Percentiles rank a stretch among this genome's conserved stretches.
Conservation (phyloP, 2,329 filamentous ascomycete species). For the Rhynchosporium secalis region DNA sequence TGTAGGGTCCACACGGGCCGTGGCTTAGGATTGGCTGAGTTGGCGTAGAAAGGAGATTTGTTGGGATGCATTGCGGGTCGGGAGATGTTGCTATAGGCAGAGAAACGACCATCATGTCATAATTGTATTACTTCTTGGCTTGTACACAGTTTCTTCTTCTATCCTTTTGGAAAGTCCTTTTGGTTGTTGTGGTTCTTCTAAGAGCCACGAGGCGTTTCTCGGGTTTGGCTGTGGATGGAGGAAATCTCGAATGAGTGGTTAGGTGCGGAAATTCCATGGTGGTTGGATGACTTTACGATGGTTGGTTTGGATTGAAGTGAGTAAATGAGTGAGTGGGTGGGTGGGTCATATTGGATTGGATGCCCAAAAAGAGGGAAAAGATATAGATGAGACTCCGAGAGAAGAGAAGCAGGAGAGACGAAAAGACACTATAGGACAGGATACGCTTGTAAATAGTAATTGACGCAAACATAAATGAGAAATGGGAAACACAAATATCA, state of each 20-base stretch:
- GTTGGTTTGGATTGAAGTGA: background rate
- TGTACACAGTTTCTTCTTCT: no score
- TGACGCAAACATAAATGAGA: background rate
- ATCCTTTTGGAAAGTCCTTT: no score
- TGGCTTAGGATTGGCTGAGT: background rate
- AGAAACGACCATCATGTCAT: no score
- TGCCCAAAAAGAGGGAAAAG: background rate
- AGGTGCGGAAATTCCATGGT: no score
- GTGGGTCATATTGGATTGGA: background rate
- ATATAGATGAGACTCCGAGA: no score
- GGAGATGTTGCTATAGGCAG: no score
- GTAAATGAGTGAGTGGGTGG: background rate
- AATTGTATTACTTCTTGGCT: no score
- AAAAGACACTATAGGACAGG: background rate
- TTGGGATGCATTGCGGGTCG: background rate
- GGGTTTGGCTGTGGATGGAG: no score
- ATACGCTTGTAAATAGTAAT: background rate
- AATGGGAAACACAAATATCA: background rate
- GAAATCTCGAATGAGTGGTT: no score
- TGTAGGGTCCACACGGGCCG: no score
- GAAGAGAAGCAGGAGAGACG: background rate
- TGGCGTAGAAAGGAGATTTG: background rate
- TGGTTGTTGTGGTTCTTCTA: no score
- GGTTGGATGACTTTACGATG: background rate
- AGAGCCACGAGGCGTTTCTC: no score